phyloP scores from a whole-genome alignment of 768 basidiomycete species.

The Suillus plorans region DNA sequence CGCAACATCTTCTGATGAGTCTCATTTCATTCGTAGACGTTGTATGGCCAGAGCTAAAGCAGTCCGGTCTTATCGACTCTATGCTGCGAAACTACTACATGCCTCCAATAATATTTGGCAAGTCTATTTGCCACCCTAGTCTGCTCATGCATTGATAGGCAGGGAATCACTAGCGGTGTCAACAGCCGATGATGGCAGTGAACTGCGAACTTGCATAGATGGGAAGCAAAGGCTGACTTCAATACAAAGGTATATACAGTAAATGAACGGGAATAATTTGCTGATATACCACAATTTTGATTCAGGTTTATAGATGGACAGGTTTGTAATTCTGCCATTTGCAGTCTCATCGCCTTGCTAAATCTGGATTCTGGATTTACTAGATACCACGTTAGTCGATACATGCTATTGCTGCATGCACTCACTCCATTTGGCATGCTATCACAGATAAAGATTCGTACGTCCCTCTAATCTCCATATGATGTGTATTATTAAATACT shows the following conservation, averaged over 20 bases:
- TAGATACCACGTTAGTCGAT: slow-evolving; percentile 44
- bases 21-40: slow-evolving; percentile 38
- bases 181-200: slow-evolving; percentile 38
- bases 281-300: not conserved
- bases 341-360: not conserved
- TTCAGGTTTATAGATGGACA: slow-evolving; percentile 54
- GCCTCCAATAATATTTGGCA: slow-evolving; percentile 68
- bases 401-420: not conserved
- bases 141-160: slow-evolving; percentile 2
- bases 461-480: slow-evolving; percentile 12
- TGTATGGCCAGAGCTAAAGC: slow-evolving; percentile 65
- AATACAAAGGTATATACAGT: slow-evolving; percentile 46
- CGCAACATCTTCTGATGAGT: not conserved
- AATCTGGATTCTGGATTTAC: slow-evolving; percentile 2
- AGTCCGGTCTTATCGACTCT: slow-evolving; percentile 62
- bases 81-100: slow-evolving; percentile 63
- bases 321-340: slow-evolving; percentile 37
- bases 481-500: not conserved
- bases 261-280: not conserved
- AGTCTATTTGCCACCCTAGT: slow-evolving; percentile 11
- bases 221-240: slow-evolving; percentile 76
- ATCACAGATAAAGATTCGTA: slow-evolving; percentile 41
- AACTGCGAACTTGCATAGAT: slow-evolving; percentile 58
- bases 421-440: slow-evolving; percentile 9
- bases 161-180: slow-evolving; percentile 35